Evolutionary conservation across 352 stramenopile species (phyloP).

Genomic region (Phytopythium chamaehyphon): DNA sequence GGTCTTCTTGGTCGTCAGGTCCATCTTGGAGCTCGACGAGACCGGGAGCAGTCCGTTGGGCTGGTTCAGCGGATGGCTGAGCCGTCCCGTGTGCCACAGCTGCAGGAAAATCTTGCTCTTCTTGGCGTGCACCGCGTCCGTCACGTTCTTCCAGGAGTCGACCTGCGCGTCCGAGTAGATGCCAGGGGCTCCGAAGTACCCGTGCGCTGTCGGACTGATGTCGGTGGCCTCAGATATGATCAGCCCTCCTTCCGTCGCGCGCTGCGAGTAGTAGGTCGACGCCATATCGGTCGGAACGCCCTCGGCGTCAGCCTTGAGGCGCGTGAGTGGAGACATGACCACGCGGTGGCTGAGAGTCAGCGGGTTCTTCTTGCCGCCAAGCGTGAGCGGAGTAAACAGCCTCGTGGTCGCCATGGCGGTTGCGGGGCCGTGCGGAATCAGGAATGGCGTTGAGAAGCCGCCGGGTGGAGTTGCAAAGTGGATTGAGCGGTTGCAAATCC

Average conservation of each 20-base stretch:
- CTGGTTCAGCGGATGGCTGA: slow-evolving; percentile 30
- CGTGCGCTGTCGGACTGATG: slow-evolving; percentile 29
- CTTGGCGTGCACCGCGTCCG: slow-evolving; percentile 57
- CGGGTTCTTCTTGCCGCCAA: slow-evolving; percentile 28
- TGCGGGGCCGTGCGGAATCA: too few relatives aligned
- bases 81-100: slow-evolving; percentile 25
- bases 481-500: neutral
- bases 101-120: slow-evolving; percentile 27
- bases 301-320: slow-evolving; percentile 22
- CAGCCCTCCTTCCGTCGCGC: slow-evolving; percentile 34
- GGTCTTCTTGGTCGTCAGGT: slow-evolving; percentile 6
- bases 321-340: slow-evolving; percentile 53
- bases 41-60: slow-evolving; percentile 39
- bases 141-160: slow-evolving; percentile 44
- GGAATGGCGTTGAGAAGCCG: too few relatives aligned
- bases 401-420: slow-evolving; percentile 20
- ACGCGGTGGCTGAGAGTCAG: slow-evolving; percentile 48
- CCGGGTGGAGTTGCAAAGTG: too few relatives aligned
- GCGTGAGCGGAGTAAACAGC: slow-evolving; percentile 24
- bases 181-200: slow-evolving; percentile 31
- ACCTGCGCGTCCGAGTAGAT: slow-evolving; percentile 48
- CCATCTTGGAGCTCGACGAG: slow-evolving; percentile 37
- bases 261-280: slow-evolving; percentile 35
- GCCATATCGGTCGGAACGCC: slow-evolving; percentile 33
- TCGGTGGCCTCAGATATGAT: slow-evolving; percentile 53